Evolutionary conservation across 2,329 filamentous ascomycete species (phyloP), one percentile per base, ranked within the genome.

Genomic region (Diaporthe batatas): DNA sequence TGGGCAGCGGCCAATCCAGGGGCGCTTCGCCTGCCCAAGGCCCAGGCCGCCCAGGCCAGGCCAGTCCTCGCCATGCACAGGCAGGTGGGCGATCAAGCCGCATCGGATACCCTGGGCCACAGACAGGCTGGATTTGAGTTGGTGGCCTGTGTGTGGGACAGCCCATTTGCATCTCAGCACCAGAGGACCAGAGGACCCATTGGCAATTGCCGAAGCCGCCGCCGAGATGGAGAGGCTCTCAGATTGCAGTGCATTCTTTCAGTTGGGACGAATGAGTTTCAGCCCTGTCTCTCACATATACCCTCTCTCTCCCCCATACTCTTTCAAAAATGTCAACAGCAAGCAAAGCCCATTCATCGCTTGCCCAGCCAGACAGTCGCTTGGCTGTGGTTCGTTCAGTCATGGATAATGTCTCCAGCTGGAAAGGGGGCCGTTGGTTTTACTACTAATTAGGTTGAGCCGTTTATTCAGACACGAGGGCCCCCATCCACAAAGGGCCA

Each of bases 371-470:
- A 47, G 58, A 32, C 59, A 23, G 42, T 34, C 21, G 18, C 59
- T 23, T 36, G 32, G 44, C 44, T 25, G 14, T 55, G 36, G n/a
- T 34, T 6, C 21, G n/a, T 34, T 11, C 21, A 51, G 14, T n/a
- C 29, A 25, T 65, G 42, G 58, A 64, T 21, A 10, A 39, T 51
- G 62, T 34, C 32, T 29, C 44, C 62, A 51, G 62, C 62, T 65
- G 62, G 47, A 65, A 65, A 65, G 62, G 62, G 62, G 62, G 62
- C 62, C 62, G 62, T 65, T 51, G 62, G 62, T 65, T 65, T 65
- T 65, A 65, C 62, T 65, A 65, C 62, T 65, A 65, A 65, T 65
- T 65, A 51, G 62, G 62, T 51, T 65, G 62, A 23, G 44, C 62
- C 44, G 44, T 51, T 65, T 65, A 51, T 51, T 65, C 62, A 65